Conservation (phyloP, 139 green algal genomes). For the Chlamydomonas schloesseri region DNA sequence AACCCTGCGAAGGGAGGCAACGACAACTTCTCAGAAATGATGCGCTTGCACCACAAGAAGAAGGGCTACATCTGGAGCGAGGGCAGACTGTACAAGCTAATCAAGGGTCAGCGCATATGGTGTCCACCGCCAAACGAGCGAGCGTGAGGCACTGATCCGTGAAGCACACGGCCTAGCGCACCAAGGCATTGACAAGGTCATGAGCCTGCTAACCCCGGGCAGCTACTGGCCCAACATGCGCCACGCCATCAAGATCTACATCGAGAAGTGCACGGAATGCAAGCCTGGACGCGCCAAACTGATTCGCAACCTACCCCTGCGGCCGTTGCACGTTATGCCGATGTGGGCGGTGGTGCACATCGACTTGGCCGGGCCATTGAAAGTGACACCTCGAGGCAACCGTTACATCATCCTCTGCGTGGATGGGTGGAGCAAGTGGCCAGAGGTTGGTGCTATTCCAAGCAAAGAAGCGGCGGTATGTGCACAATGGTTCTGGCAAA, state of each 20-base stretch:
- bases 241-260: neutral
- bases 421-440: constrained; percentile 20
- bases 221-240: constrained; percentile 5
- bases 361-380: neutral
- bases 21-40: neutral
- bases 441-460: neutral
- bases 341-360: neutral
- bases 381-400: neutral
- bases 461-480: neutral
- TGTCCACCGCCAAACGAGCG: too few relatives aligned
- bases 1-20: neutral
- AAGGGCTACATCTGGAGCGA: too few relatives aligned
- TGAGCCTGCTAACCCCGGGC: neutral
- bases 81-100: neutral
- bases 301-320: neutral
- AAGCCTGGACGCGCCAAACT: neutral
- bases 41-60: neutral
- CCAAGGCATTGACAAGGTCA: neutral
- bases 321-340: neutral
- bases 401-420: neutral
- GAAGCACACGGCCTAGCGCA: neutral
- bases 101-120: neutral
- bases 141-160: neutral
- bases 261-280: neutral
- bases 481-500: neutral